These are phyloP conservation scores for Ascochyta fabae DNA, from an alignment of 2,329 filamentous ascomycete species.

Conservation along the genomic window DNA sequence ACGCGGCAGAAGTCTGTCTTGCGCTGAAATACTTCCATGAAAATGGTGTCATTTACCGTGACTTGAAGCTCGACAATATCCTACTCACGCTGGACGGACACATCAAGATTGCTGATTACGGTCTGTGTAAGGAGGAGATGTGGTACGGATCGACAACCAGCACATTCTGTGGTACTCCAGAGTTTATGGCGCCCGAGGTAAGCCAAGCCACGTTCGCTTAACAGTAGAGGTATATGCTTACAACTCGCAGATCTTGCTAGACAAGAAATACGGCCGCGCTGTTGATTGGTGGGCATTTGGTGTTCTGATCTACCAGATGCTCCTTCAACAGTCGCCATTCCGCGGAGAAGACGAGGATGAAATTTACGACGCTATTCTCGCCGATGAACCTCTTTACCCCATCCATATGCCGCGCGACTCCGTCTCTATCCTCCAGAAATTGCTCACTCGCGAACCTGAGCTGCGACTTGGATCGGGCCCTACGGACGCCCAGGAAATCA, in stretches of 20 bases:
- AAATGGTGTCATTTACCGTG: constrained; percentile 95
- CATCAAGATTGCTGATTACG: constrained; percentile 98
- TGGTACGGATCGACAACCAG: constrained; percentile 97
- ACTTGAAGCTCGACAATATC: constrained; percentile 85
- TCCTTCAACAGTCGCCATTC: constrained; percentile 98
- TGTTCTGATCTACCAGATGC: constrained; percentile 99
- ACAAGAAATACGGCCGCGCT: constrained; percentile 97
- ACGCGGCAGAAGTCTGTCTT: constrained; percentile 95
- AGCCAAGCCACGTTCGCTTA: constrained; percentile 8
- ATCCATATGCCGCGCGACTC: constrained; percentile 99
- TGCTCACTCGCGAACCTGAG: constrained; percentile 93
- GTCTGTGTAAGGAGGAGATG: constrained; percentile 99
- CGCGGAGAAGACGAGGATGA: constrained; percentile 98
- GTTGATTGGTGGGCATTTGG: constrained; percentile 99
- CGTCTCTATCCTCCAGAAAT: constrained; percentile 95
- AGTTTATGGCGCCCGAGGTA: constrained; percentile 99
- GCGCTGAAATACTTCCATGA: constrained; percentile 99
- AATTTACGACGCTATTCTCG: constrained; percentile 97
- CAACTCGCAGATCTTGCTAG: constrained; percentile 76
- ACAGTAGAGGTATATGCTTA: constrained; percentile 4
- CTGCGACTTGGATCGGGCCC: constrained; percentile 90
- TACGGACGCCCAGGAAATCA: constrained; percentile 97
- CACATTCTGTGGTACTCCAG: constrained; percentile 98
- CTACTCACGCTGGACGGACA: constrained; percentile 93
- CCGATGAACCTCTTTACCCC: constrained; percentile 95